These are phyloP conservation scores for Eurotiales sp. DNA, from an alignment of 2,329 filamentous ascomycete species.

Conservation along the genomic window DNA sequence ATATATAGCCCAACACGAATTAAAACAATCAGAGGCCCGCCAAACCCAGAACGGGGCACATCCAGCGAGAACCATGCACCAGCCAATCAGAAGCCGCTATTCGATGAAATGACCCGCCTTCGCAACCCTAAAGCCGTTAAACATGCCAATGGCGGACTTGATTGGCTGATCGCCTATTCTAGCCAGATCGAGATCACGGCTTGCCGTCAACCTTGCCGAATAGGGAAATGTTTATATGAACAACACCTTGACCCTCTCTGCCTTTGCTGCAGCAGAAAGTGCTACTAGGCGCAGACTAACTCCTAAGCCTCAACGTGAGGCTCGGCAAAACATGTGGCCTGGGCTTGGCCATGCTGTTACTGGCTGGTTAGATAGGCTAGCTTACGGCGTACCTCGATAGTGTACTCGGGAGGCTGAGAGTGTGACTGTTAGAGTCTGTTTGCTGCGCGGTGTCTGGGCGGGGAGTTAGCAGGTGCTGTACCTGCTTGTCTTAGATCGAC, in stretches of 20 bases:
- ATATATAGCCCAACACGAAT: too few relatives aligned
- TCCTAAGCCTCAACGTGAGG: too few relatives aligned
- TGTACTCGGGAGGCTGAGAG: not conserved
- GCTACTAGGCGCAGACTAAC: not conserved
- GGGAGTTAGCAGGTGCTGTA: not conserved
- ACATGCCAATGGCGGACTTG: not conserved
- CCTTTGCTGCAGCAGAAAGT: not conserved
- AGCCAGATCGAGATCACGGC: not conserved
- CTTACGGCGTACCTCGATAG: not conserved
- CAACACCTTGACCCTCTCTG: not conserved
- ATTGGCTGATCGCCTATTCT: not conserved
- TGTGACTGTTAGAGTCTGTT: not conserved
- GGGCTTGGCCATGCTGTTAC: too few relatives aligned
- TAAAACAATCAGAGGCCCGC: too few relatives aligned
- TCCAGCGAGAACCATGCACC: too few relatives aligned
- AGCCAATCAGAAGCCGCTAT: too few relatives aligned
- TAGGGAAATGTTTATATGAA: not conserved
- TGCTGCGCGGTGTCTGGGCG: not conserved
- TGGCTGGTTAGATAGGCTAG: too few relatives aligned
- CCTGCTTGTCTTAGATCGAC: not conserved
- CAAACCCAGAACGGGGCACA: too few relatives aligned
- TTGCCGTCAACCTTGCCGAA: not conserved
- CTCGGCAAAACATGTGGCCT: too few relatives aligned
- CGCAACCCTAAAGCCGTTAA: not conserved
- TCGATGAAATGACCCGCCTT: too few relatives aligned